These are phyloP conservation scores for Sungouiozyma intestinalis DNA, from an alignment of 805 yeast species.

Conservation along the genomic window DNA sequence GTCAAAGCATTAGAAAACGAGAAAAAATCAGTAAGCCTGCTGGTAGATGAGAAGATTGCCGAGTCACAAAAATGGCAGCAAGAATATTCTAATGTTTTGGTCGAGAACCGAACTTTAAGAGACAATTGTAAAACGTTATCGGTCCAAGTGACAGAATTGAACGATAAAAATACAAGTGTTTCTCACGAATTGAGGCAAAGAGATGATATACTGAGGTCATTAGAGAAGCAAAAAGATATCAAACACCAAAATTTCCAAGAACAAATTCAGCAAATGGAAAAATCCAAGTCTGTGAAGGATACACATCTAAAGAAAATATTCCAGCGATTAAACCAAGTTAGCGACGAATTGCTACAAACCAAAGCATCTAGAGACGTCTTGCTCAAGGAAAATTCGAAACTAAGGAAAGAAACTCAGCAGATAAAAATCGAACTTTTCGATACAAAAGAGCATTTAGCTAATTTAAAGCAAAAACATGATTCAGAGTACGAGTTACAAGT, in stretches of 20 bases:
- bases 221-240: constrained; percentile 33
- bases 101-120: not conserved
- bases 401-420: constrained; percentile 32
- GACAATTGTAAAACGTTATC: not conserved
- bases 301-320: constrained; percentile 57
- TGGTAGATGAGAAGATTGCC: not conserved
- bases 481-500: constrained; percentile 48
- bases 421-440: constrained; percentile 36
- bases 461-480: constrained; percentile 39
- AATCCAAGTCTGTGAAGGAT: constrained; percentile 18
- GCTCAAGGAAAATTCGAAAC: constrained; percentile 28
- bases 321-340: constrained; percentile 40
- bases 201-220: constrained; percentile 34
- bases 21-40: not conserved
- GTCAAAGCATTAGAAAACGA: not conserved
- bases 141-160: not conserved
- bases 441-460: constrained; percentile 34
- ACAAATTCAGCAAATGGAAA: constrained; percentile 24
- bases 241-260: constrained; percentile 32
- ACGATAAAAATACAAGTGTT: not conserved
- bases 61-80: not conserved
- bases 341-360: constrained; percentile 1
- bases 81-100: not conserved
- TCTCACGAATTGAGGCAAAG: constrained; percentile 12
- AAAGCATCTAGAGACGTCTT: constrained; percentile 24